Evolutionary conservation across 371 early-diverging fungal species (phyloP), one percentile per base, ranked within the genome.

Genomic region (Mucor sp.): DNA sequence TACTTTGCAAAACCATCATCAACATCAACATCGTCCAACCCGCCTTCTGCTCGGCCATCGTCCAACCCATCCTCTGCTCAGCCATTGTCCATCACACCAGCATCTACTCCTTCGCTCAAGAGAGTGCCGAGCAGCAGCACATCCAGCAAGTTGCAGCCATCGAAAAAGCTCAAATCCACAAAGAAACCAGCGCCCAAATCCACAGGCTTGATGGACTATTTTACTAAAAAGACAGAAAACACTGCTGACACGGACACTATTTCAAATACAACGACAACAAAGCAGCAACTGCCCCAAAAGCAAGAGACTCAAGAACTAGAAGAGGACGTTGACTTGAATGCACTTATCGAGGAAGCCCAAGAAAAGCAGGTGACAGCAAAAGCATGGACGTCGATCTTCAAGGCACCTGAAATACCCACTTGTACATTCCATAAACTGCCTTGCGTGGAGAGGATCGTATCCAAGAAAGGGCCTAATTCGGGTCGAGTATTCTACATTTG

Each of bases 401-500:
- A 65, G 14, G 81, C 85, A 19, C 79, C 70, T 1, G 61, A 72
- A 25, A 69, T 81, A 14, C 93, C 94, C 0, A 71, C 64, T 12
- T 93, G 94, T 72, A 71, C 66, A 32, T 77, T 83, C 35, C 94
- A 94, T 72, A 77, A 82, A n/a, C 85, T 83, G 63, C 81, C 85
- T 6, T 87, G 89, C n/a, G 84, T 85, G 60, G 87, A 89, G 67
- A 80, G 74, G 47, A 84, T 74, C 0, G 92, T 91, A 21, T 87
- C 85, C 67, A 93, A 93, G 69, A 79, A 86, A 30, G 92, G 93
- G 0, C 86, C 87, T 1, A 94, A 92, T 72, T 82, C 90, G 28
- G 93, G 93, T 1, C 79, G 91, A 6, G 65, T 69, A 21, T 94
- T 94, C 70, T 94, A 85, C 68, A 69, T 89, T 7, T 94, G 94